These are phyloP conservation scores for Argentina anserina DNA, from an alignment of 306 rosid species.

Conservation along the genomic window DNA sequence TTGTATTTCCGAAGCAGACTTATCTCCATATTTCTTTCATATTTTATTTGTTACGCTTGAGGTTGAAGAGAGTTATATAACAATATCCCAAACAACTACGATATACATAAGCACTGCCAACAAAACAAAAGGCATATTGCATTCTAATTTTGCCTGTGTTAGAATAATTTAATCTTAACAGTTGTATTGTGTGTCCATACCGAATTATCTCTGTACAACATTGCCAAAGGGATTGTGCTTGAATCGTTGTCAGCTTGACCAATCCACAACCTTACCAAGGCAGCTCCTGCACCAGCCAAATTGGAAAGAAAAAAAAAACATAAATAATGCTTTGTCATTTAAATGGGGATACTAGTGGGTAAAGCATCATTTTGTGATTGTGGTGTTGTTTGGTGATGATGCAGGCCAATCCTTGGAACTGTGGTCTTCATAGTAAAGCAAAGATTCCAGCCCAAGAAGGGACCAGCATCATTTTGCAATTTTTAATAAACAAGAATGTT, in stretches of 20 bases:
- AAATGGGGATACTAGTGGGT: background rate
- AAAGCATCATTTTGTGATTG: background rate
- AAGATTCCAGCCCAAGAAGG: too few species aligned
- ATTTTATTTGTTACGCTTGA: background rate
- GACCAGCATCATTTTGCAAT: background rate
- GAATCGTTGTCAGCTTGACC: conserved; percentile 49
- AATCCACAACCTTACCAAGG: conserved; percentile 60
- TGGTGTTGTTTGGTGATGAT: too few species aligned
- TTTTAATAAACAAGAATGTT: background rate
- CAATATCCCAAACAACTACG: background rate
- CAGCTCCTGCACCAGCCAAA: conserved; percentile 49
- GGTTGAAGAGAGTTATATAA: background rate
- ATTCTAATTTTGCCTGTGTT: background rate
- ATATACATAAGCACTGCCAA: background rate
- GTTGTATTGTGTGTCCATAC: conserved; percentile 33
- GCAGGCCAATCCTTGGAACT: too few species aligned
- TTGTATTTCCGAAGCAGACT: background rate
- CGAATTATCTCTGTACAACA: conserved; percentile 45
- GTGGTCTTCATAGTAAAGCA: too few species aligned
- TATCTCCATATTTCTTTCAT: background rate
- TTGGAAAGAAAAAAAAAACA: conserved; percentile 1
- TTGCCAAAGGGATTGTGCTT: conserved; percentile 57
- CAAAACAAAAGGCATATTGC: background rate
- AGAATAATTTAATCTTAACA: conserved; percentile 1
- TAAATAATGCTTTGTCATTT: background rate